Evolutionary conservation across 225 moss, liverwort and hornwort species (phyloP).

Genomic region (Marchantia paleacea): DNA sequence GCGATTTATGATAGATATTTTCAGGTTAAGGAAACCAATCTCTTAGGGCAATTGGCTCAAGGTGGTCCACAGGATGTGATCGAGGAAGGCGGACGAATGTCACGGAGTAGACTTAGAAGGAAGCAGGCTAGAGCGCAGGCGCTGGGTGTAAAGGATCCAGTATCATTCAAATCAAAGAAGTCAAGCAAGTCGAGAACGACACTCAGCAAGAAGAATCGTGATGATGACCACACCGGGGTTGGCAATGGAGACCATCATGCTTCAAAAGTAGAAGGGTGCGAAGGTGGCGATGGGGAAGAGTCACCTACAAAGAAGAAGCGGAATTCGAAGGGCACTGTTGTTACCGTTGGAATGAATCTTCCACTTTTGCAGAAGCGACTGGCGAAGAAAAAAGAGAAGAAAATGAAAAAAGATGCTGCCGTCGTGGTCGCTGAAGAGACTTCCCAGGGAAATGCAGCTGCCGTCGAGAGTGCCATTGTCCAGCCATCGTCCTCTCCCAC

Average conservation of each 20-base stretch:
- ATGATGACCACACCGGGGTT: background rate
- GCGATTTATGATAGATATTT: slow-evolving; percentile 33
- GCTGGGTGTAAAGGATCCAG: slow-evolving; percentile 12
- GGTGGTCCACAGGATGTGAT: background rate
- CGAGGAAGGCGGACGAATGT: slow-evolving; percentile 10
- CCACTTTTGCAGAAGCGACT: slow-evolving; percentile 26
- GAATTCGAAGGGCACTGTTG: slow-evolving; percentile 3
- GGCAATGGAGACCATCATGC: slow-evolving; percentile 30
- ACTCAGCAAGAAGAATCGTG: slow-evolving; percentile 17
- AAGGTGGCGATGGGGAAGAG: slow-evolving; percentile 9
- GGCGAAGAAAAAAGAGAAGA: slow-evolving; percentile 30
- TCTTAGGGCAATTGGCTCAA: background rate
- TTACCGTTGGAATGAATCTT: slow-evolving; percentile 9
- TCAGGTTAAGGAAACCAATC: background rate
- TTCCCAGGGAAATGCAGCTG: background rate
- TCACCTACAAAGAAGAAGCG: slow-evolving; percentile 21
- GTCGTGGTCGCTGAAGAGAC: background rate
- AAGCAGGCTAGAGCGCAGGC: slow-evolving; percentile 26
- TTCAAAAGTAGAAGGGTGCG: slow-evolving; percentile 16
- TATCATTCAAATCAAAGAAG: slow-evolving; percentile 34
- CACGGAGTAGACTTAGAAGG: slow-evolving; percentile 28
- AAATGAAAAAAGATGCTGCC: slow-evolving; percentile 20
- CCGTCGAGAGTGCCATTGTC: background rate
- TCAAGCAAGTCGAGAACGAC: slow-evolving; percentile 31
- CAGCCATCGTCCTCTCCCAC: background rate